Evolutionary conservation across 345 rosid species (phyloP).

Genomic region (Salix exigua): DNA sequence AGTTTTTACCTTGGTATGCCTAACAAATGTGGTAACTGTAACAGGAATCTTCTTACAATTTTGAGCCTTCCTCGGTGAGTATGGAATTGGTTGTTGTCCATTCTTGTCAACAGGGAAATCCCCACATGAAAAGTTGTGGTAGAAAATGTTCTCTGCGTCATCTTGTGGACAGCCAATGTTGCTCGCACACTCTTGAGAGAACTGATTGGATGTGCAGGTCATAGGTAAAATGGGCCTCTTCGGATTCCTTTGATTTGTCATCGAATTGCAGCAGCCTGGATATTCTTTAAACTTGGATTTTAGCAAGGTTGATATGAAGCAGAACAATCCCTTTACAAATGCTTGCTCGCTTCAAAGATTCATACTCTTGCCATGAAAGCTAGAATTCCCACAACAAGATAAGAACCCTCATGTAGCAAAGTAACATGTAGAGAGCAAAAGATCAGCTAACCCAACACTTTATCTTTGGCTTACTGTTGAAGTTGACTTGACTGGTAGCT

Average conservation of each 20-base stretch:
- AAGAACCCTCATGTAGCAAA: neutral
- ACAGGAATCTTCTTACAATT: neutral
- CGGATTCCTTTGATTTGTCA: neutral
- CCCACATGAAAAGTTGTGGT: neutral
- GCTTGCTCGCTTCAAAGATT: neutral
- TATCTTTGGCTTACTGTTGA: neutral
- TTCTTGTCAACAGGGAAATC: neutral
- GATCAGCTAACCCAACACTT: neutral
- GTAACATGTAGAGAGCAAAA: neutral
- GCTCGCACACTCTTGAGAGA: neutral
- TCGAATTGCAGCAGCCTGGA: neutral
- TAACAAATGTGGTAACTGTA: neutral
- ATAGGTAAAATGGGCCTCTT: neutral
- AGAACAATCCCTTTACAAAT: neutral
- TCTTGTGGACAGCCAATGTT: neutral
- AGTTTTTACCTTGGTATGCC: neutral
- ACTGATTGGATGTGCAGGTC: neutral
- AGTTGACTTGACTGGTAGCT: neutral
- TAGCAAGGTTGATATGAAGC: neutral
- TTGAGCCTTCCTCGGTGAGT: neutral
- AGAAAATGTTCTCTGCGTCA: neutral
- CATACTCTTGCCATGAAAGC: neutral
- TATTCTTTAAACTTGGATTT: neutral
- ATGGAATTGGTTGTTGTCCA: neutral
- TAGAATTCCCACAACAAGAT: too few relatives aligned